Conservation (phyloP, 345 rosid species). For the Lepidium didymum region DNA sequence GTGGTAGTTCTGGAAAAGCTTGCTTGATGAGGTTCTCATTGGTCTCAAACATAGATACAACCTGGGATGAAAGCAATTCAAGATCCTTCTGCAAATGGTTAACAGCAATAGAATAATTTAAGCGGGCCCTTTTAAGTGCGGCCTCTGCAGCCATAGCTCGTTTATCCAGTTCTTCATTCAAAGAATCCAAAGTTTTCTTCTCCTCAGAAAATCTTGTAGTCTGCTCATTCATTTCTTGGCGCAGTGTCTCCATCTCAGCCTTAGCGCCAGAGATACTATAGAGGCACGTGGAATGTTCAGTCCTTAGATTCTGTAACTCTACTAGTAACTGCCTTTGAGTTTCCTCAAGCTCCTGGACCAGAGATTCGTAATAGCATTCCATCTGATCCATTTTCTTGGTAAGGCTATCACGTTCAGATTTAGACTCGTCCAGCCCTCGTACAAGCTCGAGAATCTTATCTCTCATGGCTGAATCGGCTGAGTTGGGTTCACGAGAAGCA, state of each 20-base stretch:
- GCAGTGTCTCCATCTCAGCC: conserved; percentile 78
- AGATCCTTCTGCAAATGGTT: conserved; percentile 94
- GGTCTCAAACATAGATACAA: conserved; percentile 81
- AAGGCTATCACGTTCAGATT: conserved; percentile 77
- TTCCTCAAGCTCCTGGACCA: conserved; percentile 97
- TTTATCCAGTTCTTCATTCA: conserved; percentile 75
- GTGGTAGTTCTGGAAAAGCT: conserved; percentile 62
- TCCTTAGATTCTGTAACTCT: conserved; percentile 87
- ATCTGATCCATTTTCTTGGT: conserved; percentile 93
- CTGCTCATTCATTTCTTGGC: conserved; percentile 53
- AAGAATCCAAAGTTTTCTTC: conserved; percentile 49
- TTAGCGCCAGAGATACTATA: conserved; percentile 63
- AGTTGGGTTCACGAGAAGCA: conserved; percentile 49
- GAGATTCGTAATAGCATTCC: conserved; percentile 96
- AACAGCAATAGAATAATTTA: conserved; percentile 93
- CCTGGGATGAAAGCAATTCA: conserved; percentile 84
- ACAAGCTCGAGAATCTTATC: conserved; percentile 76
- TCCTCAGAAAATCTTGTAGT: conserved; percentile 57
- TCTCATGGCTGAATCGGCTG: conserved; percentile 58
- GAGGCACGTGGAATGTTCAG: conserved; percentile 76
- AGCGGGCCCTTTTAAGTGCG: conserved; percentile 89
- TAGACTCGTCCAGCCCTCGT: conserved; percentile 81
- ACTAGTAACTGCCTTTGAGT: conserved; percentile 85
- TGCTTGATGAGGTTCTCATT: conserved; percentile 86
- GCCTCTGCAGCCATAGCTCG: conserved; percentile 75